Base-by-base conservation (phyloP, 202 grass and related monocot genomes). In the Panicum virgatum region DNA sequence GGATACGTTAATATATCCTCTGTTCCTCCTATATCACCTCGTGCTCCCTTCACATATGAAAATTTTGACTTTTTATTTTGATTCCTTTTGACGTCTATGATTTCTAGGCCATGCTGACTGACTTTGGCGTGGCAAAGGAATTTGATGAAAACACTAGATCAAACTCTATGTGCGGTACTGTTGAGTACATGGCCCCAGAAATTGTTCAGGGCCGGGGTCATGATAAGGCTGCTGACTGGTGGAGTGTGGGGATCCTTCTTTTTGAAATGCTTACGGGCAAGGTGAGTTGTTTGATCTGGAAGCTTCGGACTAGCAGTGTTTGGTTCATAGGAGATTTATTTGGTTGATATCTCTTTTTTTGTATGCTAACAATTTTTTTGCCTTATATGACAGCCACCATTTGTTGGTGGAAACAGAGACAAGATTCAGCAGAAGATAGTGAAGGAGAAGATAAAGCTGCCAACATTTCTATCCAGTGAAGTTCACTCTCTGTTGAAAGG, bases 241-340 rank as follows among this genome's bases (percentile, higher is more conserved):
- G 96, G 96, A 98, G 96, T 59, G 96, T 96, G 48, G 96, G 96
- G 32, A 90, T 98, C 75, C 89, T 98, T 61, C 85, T 98, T 83
- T 98, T 96, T 32, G 96, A 98, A 90, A 98, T 98, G 96, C 96
- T 98, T 85, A 98, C 96, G 2, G 89, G 96, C 80, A 96, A 90
- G 91, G 96, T 98, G 52, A 79, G 77, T 69, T 85, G 27, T 85
- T 83, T 70, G 63, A 69, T 6, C 18, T 5, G n/a, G 7, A 62
- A 75, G 40, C 45, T 84, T 82, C 22, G 74, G 15, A 23, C 29
- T 22, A 29, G 69, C 40, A 47, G 10, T 81, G 27, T 70, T 71
- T 83, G 44, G 8, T 72, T 43, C 6, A 18, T 15, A 59, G 58
- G 72, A 12, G 12, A 40, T 23, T 51, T 66, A 45, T 34, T 45